phyloP scores from a whole-genome alignment of 1,139 yeast genomes.

The Saccharomyces hybrid region DNA sequence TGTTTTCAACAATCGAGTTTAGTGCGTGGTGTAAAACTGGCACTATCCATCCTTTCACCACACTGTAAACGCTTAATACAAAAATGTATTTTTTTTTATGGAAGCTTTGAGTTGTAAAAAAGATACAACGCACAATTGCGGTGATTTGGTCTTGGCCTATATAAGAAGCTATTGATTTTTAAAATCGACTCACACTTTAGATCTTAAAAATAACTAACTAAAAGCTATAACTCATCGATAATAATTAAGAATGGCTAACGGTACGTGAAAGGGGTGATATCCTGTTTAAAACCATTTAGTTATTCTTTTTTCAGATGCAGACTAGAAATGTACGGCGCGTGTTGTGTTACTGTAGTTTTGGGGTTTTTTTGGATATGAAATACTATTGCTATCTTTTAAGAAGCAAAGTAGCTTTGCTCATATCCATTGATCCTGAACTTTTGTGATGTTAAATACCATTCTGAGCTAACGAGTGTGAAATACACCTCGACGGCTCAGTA shows the following conservation, averaged over 20 bases:
- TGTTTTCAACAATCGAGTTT: neutral
- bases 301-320: conserved; percentile 19
- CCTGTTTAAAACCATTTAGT: conserved; percentile 35
- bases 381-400: neutral
- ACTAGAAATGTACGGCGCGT: neutral
- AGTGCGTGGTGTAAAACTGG: neutral
- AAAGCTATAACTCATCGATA: conserved; percentile 6
- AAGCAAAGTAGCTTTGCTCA: neutral
- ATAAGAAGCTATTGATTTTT: neutral
- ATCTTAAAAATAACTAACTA: neutral
- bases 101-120: neutral
- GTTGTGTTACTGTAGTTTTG: neutral
- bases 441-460: too few relatives aligned
- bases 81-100: neutral
- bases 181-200: too few relatives aligned
- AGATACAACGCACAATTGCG: neutral
- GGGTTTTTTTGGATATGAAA: neutral
- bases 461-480: neutral
- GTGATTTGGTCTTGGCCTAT: neutral
- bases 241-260: conserved; percentile 34
- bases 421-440: neutral
- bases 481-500: neutral
- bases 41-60: neutral
- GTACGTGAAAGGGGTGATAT: conserved; percentile 35
- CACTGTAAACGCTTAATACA: neutral